These are phyloP conservation scores for Epichloe typhina DNA, from an alignment of 2,329 filamentous ascomycete species.

Conservation along the genomic window DNA sequence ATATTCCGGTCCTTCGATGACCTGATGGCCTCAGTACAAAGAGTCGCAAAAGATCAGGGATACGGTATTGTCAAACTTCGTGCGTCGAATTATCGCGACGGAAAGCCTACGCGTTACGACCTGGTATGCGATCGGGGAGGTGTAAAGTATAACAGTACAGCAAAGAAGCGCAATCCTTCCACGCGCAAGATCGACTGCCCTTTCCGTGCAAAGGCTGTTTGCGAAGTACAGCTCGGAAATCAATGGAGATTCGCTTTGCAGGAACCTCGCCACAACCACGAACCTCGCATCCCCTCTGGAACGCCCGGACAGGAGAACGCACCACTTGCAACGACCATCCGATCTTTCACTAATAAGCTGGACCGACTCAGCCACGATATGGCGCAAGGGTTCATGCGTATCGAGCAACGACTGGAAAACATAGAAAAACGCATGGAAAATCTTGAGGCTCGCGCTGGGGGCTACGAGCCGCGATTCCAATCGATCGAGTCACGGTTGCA, in stretches of 20 bases:
- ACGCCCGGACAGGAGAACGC: conserved; percentile 44
- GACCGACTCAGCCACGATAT: conserved; percentile 46
- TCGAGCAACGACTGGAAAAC: conserved; percentile 36
- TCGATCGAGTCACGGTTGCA: conserved; percentile 29
- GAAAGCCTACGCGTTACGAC: conserved; percentile 49
- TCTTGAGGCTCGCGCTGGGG: conserved; percentile 32
- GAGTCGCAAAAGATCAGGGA: conserved; percentile 47
- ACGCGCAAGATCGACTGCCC: conserved; percentile 52
- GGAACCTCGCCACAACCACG: conserved; percentile 47
- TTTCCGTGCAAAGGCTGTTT: conserved; percentile 50
- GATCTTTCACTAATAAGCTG: conserved; percentile 45
- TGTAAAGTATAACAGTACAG: conserved; percentile 52
- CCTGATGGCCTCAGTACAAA: conserved; percentile 43
- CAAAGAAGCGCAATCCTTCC: conserved; percentile 50
- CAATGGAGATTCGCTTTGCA: conserved; percentile 53
- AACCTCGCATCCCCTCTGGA: conserved; percentile 41
- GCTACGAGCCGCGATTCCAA: conserved; percentile 32
- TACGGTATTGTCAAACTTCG: conserved; percentile 51
- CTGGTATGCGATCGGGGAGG: conserved; percentile 50
- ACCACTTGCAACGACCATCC: conserved; percentile 42
- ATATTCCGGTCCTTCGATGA: conserved; percentile 49
- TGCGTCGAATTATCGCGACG: conserved; percentile 49
- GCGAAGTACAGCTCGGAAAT: conserved; percentile 47
- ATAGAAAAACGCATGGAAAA: conserved; percentile 43
- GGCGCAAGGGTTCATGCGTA: conserved; percentile 35